Base-by-base conservation (phyloP, 768 basidiomycete genomes). In the Cyclocybe aegerita region DNA sequence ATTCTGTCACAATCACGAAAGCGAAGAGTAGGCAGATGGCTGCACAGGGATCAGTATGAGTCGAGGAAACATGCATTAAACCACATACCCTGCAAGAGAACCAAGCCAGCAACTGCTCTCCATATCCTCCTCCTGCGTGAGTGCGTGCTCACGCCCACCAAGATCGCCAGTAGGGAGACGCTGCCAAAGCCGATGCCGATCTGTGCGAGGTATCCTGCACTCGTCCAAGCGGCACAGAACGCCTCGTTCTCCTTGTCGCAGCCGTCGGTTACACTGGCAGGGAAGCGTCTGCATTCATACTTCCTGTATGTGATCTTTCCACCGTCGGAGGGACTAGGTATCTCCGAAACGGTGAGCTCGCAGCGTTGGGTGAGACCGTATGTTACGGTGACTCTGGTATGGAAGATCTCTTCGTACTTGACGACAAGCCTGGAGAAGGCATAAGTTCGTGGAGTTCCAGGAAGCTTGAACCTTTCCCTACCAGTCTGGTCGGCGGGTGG, bases 71-170 rank as follows among this genome's bases (percentile, higher is more conserved):
- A 48, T 53, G 6, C 36, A 11, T 39, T 14, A 11, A 39, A 12
- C 4, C 6, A 49, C 69, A 39, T 56, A 85, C 88, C 79, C 60
- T 88, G 83, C 14, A 89, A 59, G 11, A 81, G 65, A 9, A 88
- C 70, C 8, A 91, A 65, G 11, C 79, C 81, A 7, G 86, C 86
- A 1, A 86, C 84, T 1, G 80, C 84, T 61, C 78, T 81, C 89
- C 89, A 91, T 31, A 90, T 83, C 55, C 89, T 79, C 50, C 87
- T 74, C 56, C 89, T 74, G 44, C 88, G 74, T 11, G 87, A 87
- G 59, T 82, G 82, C 0, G 89, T 89, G 60, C 78, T 87, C 14
- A 88, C 75, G 3, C 89, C 88, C 50, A 90, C 73, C 37, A 84
- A 60, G 42, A 91, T 73, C 7, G 86, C 71, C 0, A 75, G 60